Evolutionary conservation across 306 rosid genomes (phyloP).

Genomic region (Senna siamea): DNA sequence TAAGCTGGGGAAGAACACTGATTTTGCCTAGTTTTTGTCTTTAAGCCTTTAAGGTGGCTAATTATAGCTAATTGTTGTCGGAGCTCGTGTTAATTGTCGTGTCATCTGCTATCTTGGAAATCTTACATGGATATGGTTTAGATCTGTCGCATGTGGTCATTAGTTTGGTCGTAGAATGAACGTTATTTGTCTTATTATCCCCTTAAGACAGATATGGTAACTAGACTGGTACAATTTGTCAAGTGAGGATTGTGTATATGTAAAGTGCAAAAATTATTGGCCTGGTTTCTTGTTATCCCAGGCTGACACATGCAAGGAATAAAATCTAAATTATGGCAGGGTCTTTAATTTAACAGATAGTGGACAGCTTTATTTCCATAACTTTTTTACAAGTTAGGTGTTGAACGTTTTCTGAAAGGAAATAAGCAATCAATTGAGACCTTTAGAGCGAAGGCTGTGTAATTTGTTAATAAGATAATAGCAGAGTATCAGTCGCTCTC

Average conservation of each 20-base stretch:
- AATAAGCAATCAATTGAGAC: constrained; percentile 6
- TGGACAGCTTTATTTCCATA: neutral
- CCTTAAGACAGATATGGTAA: neutral
- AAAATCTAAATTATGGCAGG: constrained; percentile 30
- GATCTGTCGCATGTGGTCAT: constrained; percentile 45
- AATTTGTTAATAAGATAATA: constrained; percentile 24
- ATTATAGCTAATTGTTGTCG: neutral
- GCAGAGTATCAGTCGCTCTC: constrained; percentile 7
- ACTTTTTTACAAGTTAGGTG: neutral
- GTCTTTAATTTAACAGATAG: neutral
- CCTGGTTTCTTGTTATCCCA: neutral
- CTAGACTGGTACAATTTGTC: neutral
- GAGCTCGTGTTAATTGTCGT: neutral
- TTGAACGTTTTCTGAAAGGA: constrained; percentile 19
- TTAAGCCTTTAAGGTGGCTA: neutral
- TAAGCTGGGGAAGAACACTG: neutral
- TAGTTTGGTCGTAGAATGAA: neutral
- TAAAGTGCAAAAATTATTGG: neutral
- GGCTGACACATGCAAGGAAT: constrained; percentile 25
- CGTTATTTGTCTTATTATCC: neutral
- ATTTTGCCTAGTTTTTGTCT: neutral
- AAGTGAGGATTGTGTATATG: neutral
- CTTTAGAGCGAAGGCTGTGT: constrained; percentile 17
- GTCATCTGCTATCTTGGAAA: neutral
- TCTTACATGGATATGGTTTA: neutral